Base-by-base conservation (phyloP, 2,329 filamentous ascomycete species). In the Apiospora kogelbergensis region DNA sequence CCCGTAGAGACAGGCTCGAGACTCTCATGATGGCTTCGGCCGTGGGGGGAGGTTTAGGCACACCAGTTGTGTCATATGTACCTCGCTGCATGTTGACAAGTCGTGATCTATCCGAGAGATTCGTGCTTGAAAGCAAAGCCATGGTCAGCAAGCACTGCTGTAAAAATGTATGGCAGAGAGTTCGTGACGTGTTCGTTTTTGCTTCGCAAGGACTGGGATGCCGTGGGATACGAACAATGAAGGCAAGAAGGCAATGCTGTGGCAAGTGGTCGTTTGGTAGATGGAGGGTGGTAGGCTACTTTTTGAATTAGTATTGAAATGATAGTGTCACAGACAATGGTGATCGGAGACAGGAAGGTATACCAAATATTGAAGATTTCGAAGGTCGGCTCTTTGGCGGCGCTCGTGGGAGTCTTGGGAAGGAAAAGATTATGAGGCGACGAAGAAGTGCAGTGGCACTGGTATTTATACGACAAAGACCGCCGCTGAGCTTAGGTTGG, bases 1-100 rank as follows among this genome's bases (percentile, higher is more conserved):
- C 11, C 41, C 7, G 44, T 46, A 46, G n/a, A 24, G 44, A n/a
- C 42, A 45, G 42, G 42, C 42, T 46, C 9, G 44, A 24, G 44
- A 46, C n/a, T 24, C 20, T 78, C 77, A 79, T 75, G 69, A 74
- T 45, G 77, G 77, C 77, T 77, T 77, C 22, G 77, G 77, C 68
- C 73, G 74, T 63, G 77, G 76, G 45, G 77, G 76, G n/a, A 68
- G 77, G 77, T 72, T 79, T 79, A 44, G 77, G 76, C 53, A 78
- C 76, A 70, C 77, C 77, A 63, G 77, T 79, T 70, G 77, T 78
- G 70, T 79, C 77, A 63, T 78, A 79, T 71, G 77, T 77, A 64
- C 77, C 77, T 53, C 77, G 77, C 71, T 76, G 76, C 77, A 79
- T 78, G 73, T 78, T 78, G 67, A 74, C 70, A 72, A 76, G 78